Evolutionary conservation across 2,329 filamentous ascomycete species (phyloP), one percentile per base, ranked within the genome.

Genomic region (Coniella lustricola): DNA sequence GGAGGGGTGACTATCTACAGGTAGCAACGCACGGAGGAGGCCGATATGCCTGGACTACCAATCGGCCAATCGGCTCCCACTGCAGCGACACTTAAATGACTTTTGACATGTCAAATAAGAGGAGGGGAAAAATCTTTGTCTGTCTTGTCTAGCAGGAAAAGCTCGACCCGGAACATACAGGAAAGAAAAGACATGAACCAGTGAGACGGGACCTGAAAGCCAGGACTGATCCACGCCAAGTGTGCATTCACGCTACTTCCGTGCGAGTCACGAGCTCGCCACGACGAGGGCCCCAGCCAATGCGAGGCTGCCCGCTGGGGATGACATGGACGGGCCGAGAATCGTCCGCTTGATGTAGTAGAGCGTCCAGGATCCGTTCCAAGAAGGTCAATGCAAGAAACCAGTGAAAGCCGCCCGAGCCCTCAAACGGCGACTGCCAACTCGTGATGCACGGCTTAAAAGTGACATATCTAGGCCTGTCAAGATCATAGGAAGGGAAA

Each of bases 321-420:
- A 17, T 34, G 32, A 42, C 34, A 40, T 16, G 45, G n/a, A 25
- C 32, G 22, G 47, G 43, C 50, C 47, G 50, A 47, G 34, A 31
- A 37, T 50, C 37, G 34, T 44, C 50, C 50, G 50, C 34, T 33
- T 43, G 47, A 46, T 39, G 50, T 52, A 34, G 47, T 13, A 33
- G 36, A 35, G 43, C 18, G 13, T n/a, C 39, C 50, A 49, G 50
- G 50, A 47, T 43, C 43, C 14, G 18, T 39, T 7, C 20, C 9
- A n/a, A 14, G 21, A 16, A 40, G 13, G 13, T n/a, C 25, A 9
- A 16, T 9, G 25, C 20, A 21, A 37, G 32, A 43, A 17, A 40
- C 20, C 33, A n/a, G 44, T 33, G 42, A 37, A 35, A 14, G n/a
- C 29, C 13, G 21, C 16, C 16, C 10, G 38, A 41, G 17, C n/a